Evolutionary conservation across 2,329 filamentous ascomycete species (phyloP).

Genomic region (Diaporthe longicolla): DNA sequence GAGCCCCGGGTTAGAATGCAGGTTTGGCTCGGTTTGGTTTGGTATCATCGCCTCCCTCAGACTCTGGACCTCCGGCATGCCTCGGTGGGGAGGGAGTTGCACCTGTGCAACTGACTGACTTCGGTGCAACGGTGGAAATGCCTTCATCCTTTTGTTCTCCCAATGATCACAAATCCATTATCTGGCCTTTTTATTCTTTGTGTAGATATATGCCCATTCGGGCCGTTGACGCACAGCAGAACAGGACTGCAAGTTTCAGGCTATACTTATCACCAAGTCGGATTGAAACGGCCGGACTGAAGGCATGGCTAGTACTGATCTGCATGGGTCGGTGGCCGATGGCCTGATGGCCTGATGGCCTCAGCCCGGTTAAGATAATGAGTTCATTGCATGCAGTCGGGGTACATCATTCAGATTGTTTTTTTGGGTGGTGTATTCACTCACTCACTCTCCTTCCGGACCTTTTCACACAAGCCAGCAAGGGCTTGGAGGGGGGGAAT

Average conservation of each 20-base stretch:
- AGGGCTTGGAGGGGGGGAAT: not conserved
- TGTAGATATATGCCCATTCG: not conserved
- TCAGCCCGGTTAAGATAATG: not conserved
- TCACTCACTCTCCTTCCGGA: not conserved
- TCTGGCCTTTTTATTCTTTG: not conserved
- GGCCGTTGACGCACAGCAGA: not conserved
- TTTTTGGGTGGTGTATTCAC: not conserved
- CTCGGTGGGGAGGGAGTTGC: not conserved
- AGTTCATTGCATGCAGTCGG: too few relatives aligned
- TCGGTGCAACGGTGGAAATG: conserved; percentile 10
- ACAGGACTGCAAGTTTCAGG: conserved; percentile 3
- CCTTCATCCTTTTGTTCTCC: not conserved
- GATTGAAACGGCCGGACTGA: conserved; percentile 19
- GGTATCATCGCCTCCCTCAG: conserved; percentile 9
- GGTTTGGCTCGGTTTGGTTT: conserved; percentile 14
- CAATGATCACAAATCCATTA: too few relatives aligned
- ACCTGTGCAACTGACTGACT: not conserved
- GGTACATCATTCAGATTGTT: not conserved
- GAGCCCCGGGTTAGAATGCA: not conserved
- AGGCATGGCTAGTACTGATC: not conserved
- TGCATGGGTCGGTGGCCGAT: not conserved
- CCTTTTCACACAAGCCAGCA: too few relatives aligned
- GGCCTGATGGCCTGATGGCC: conserved; percentile 18
- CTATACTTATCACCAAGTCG: not conserved
- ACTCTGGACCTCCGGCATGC: not conserved